Evolutionary conservation across 106 monocot species (phyloP).

Genomic region (Amphibolis antarctica): DNA sequence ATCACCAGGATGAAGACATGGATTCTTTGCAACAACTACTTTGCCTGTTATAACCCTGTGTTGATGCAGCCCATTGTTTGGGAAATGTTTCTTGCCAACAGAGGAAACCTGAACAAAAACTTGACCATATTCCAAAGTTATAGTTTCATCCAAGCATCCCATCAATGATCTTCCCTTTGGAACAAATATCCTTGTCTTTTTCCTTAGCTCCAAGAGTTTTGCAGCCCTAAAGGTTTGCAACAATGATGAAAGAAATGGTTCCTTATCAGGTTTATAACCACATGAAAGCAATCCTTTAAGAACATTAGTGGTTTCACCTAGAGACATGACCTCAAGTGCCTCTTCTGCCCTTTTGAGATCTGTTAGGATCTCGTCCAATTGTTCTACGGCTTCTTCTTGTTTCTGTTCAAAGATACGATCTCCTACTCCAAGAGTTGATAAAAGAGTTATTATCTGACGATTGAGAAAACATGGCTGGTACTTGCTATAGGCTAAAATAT

Average conservation of each 20-base stretch:
- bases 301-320: constrained; percentile 52
- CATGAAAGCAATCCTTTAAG: constrained; percentile 56
- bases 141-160: constrained; percentile 90
- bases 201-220: constrained; percentile 59
- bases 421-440: constrained; percentile 70
- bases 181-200: constrained; percentile 69
- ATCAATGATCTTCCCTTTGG: constrained; percentile 79
- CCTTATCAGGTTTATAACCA: constrained; percentile 60
- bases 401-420: constrained; percentile 59
- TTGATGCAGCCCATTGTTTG: constrained; percentile 20
- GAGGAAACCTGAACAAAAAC: constrained; percentile 66
- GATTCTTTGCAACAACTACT: constrained; percentile 81
- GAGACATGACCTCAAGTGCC: constrained; percentile 41
- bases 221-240: constrained; percentile 57
- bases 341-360: constrained; percentile 50
- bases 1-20: constrained; percentile 91
- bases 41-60: constrained; percentile 52
- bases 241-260: constrained; percentile 77
- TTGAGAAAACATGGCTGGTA: constrained; percentile 80
- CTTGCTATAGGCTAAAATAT: constrained; percentile 74
- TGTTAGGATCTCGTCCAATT: constrained; percentile 45
- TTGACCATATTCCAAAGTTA: constrained; percentile 63
- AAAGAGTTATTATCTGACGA: constrained; percentile 80
- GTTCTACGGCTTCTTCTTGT: constrained; percentile 37
- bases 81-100: constrained; percentile 3